These are phyloP conservation scores for Gracilaria gracilis DNA, from an alignment of 23 red algal species.

Conservation along the genomic window DNA sequence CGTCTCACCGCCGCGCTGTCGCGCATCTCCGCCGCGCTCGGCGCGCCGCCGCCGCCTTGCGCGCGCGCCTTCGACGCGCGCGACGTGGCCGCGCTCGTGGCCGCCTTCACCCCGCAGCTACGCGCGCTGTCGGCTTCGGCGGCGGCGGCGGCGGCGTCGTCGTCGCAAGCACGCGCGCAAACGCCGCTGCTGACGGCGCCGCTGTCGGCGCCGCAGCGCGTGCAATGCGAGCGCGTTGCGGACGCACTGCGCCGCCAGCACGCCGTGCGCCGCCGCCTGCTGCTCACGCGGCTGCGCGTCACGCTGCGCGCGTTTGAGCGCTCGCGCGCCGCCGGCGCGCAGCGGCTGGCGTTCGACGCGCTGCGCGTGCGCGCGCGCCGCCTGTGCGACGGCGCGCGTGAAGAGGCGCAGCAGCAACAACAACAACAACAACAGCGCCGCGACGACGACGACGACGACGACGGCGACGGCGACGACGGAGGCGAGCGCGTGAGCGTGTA, in stretches of 20 bases:
- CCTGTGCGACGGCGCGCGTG: too few relatives aligned
- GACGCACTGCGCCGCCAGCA: not conserved
- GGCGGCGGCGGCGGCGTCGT: too few relatives aligned
- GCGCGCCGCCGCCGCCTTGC: not conserved
- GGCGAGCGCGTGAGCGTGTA: slow-evolving; percentile 3
- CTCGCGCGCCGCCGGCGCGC: too few relatives aligned
- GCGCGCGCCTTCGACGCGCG: too few relatives aligned
- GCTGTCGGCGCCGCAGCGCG: not conserved
- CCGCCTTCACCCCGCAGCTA: too few relatives aligned
- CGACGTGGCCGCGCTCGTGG: too few relatives aligned
- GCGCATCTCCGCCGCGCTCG: not conserved
- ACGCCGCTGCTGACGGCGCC: not conserved
- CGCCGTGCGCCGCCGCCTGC: not conserved
- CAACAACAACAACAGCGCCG: too few relatives aligned
- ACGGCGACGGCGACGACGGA: too few relatives aligned
- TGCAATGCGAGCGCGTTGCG: not conserved
- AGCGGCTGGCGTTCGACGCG: not conserved
- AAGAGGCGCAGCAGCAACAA: too few relatives aligned
- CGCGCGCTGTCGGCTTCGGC: too few relatives aligned
- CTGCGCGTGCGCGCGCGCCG: not conserved
- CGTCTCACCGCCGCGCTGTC: slow-evolving; percentile 11
- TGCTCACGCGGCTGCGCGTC: slow-evolving; percentile 30
- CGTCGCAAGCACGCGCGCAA: too few relatives aligned
- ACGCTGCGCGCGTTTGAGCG: slow-evolving; percentile 1
- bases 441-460: too few relatives aligned